A percentile compares a stretch with the other conserved stretches of the same genome.
Conservation (phyloP, 208 protist species). For the Trypanosoma platydactyli region DNA sequence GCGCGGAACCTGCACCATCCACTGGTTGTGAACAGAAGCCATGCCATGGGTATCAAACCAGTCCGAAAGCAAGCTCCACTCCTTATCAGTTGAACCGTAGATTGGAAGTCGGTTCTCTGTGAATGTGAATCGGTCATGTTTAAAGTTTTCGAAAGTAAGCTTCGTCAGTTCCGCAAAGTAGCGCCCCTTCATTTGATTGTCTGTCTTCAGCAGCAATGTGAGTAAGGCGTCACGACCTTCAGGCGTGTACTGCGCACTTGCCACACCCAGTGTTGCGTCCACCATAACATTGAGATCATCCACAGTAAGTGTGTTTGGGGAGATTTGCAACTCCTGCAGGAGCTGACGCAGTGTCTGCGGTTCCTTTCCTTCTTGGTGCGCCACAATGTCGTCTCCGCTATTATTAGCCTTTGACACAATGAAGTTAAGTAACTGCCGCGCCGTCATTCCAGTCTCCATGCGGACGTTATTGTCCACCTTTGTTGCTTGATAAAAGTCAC, state of each 20-base stretch:
- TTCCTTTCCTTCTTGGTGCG: constrained; percentile 73
- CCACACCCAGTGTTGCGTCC: constrained; percentile 80
- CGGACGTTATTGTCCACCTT: constrained; percentile 98
- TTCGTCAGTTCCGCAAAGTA: constrained; percentile 98
- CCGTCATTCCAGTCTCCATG: constrained; percentile 93
- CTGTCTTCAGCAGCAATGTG: constrained; percentile 98
- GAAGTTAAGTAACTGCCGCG: constrained; percentile 94
- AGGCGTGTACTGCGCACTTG: constrained; percentile 93
- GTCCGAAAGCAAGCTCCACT: constrained; percentile 95
- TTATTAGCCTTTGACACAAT: constrained; percentile 94
- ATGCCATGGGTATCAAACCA: constrained; percentile 98
- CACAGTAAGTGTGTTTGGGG: constrained; percentile 89
- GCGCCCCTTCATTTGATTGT: constrained; percentile 97
- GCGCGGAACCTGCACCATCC: constrained; percentile 97
- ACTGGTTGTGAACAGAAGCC: constrained; percentile 94
- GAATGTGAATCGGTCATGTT: constrained; percentile 95
- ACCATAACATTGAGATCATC: constrained; percentile 96
- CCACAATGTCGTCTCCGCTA: constrained; percentile 93
- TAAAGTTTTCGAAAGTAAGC: constrained; percentile 95
- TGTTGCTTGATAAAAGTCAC: constrained; percentile 94
- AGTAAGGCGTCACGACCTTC: constrained; percentile 90
- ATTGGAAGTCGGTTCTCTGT: constrained; percentile 90
- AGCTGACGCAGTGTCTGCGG: constrained; percentile 86
- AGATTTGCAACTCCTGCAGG: constrained; percentile 73
- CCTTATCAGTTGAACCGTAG: constrained; percentile 85